These are phyloP conservation scores for Cyclotella atomus DNA, from an alignment of 108 stramenopile species.

Conservation along the genomic window DNA sequence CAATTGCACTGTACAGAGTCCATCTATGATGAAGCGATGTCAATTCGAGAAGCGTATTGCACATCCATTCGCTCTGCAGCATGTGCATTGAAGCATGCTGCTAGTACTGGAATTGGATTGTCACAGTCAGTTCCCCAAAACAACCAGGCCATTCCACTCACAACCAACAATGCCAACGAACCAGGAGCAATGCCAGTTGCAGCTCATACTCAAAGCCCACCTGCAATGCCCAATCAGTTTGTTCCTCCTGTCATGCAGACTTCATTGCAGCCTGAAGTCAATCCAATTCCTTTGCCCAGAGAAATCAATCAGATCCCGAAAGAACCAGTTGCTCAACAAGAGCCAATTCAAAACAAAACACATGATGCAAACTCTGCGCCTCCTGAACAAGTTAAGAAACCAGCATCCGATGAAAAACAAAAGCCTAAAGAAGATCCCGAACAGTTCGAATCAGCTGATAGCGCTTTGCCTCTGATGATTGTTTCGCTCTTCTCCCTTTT, in stretches of 20 bases:
- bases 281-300: not conserved
- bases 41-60: slow-evolving; percentile 78
- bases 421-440: slow-evolving; percentile 24
- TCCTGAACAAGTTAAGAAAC: not conserved
- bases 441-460: slow-evolving; percentile 45
- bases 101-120: slow-evolving; percentile 8
- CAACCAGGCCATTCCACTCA: not conserved
- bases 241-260: not conserved
- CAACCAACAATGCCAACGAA: not conserved
- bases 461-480: slow-evolving; percentile 61
- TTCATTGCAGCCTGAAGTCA: not conserved
- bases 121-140: not conserved
- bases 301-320: not conserved
- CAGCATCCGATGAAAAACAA: not conserved
- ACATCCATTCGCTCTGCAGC: slow-evolving; percentile 65
- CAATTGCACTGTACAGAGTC: no score
- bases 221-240: not conserved
- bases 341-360: no score
- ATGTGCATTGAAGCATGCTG: slow-evolving; percentile 39
- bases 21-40: slow-evolving; percentile 75
- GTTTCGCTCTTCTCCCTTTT: slow-evolving; percentile 55
- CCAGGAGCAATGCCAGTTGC: not conserved
- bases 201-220: not conserved
- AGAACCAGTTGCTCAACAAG: not conserved
- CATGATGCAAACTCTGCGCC: no score